Base-by-base conservation (phyloP, 1,139 yeast species). In the Pichia norvegensis region DNA sequence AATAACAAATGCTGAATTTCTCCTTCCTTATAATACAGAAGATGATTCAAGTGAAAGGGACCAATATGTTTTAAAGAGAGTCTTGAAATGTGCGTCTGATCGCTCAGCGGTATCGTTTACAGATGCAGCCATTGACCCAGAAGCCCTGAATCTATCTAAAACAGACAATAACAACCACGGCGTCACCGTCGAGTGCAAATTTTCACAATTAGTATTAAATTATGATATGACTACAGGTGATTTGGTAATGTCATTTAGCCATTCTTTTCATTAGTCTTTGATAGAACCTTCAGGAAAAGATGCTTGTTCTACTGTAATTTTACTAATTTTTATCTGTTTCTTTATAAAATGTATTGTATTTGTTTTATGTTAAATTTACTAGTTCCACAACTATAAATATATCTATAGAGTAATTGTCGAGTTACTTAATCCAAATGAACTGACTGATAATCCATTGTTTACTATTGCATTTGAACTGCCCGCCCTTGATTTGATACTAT, bases 381-480 rank as follows among this genome's bases (percentile, higher is more conserved):
- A 27, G 14, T 13, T 27, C 31, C 31, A 8, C 14, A 27, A 27
- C 31, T 27, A 27, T 27, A 27, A 27, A 27, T 13, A 27, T 13
- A 27, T 27, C 14, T 13, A 27, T 5, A 27, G 14, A 13, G 14
- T n/a, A 13, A 27, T 13, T 27, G 31, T 27, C 6, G 31, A 10
- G 31, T 14, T 27, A 27, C 5, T 27, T 27, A 27, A 4, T 3
- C 31, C 31, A 13, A 27, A 27, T 11, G 35, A 31, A 20, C 20
- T 17, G 8, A 31, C 19, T 3, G 16, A 41, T 14, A 58, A 23
- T 1, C 62, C 61, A 47, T 56, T 62, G 31, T 55, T 56, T 2
- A 56, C 59, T 29, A 62, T 58, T 13, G 49, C 38, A 45, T 62
- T 62, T 5, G 64, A 64, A 21, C 55, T 56, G 17, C 63, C 62